Evolutionary conservation across 192 early-diverging fungal species (phyloP).

Genomic region (Coemansia sp.): DNA sequence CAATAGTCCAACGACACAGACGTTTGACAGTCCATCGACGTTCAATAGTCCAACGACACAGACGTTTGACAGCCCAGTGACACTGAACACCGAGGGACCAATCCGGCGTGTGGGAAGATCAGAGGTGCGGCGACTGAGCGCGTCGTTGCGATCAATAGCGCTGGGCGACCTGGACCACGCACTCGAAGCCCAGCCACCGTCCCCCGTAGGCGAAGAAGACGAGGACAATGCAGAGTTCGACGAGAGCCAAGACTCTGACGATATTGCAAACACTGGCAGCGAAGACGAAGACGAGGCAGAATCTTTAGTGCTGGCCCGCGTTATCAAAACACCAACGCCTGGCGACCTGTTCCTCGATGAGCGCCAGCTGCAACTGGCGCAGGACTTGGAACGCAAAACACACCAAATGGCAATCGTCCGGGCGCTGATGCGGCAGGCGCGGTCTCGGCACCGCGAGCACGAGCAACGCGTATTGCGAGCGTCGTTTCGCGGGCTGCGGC

Average conservation of each 20-base stretch:
- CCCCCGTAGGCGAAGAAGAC: conserved; percentile 4
- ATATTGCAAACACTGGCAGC: neutral
- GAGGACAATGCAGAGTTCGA: neutral
- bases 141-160: conserved; percentile 45
- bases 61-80: no score
- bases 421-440: conserved; percentile 63
- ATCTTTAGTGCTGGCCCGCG: conserved; percentile 46
- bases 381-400: conserved; percentile 56
- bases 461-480: conserved; percentile 67
- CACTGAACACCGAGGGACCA: no score
- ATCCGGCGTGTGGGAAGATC: conserved; percentile 10
- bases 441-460: conserved; percentile 51
- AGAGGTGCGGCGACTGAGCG: conserved; percentile 49
- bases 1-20: no score
- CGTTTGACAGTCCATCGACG: no score
- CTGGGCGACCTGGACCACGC: conserved; percentile 17
- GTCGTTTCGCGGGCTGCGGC: conserved; percentile 55
- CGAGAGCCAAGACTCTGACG: neutral
- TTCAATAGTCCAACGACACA: no score
- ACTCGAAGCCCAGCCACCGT: neutral
- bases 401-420: conserved; percentile 70
- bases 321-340: conserved; percentile 62
- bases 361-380: conserved; percentile 55
- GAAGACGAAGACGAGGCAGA: conserved; percentile 29
- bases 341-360: conserved; percentile 66